Conservation (phyloP, 345 rosid genomes). For the Trapa incisa region DNA sequence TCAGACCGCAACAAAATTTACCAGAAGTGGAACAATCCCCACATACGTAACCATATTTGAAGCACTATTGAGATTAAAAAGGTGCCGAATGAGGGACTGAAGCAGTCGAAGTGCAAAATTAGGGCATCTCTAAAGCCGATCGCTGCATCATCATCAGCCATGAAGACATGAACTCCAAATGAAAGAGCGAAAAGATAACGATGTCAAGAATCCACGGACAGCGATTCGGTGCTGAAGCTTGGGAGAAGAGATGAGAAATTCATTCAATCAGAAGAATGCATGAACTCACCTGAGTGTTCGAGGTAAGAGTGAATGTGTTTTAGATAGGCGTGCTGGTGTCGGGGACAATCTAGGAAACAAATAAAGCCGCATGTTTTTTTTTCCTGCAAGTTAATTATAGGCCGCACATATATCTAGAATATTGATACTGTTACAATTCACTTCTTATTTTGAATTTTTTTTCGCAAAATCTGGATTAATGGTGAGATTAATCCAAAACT, state of each 20-base stretch:
- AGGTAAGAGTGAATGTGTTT: no score
- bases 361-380: no score
- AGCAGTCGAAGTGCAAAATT: not conserved
- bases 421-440: no score
- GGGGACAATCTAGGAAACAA: no score
- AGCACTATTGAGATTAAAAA: not conserved
- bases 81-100: not conserved
- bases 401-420: no score
- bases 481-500: no score
- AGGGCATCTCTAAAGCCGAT: not conserved
- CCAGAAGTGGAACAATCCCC: not conserved
- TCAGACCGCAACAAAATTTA: not conserved
- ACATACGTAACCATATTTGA: not conserved
- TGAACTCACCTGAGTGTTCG: not conserved
- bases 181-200: not conserved
- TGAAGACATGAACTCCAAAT: not conserved
- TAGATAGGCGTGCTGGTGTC: no score
- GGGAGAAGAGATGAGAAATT: not conserved
- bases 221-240: not conserved
- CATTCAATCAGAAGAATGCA: not conserved
- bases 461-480: no score
- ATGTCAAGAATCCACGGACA: not conserved
- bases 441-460: no score
- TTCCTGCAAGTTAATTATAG: no score
- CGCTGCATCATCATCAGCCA: not conserved